Percentiles rank a stretch among this genome's conserved stretches.
These are phyloP conservation scores for Pyricularia sp. DNA, from an alignment of 2,329 filamentous ascomycete species.

Conservation along the genomic window DNA sequence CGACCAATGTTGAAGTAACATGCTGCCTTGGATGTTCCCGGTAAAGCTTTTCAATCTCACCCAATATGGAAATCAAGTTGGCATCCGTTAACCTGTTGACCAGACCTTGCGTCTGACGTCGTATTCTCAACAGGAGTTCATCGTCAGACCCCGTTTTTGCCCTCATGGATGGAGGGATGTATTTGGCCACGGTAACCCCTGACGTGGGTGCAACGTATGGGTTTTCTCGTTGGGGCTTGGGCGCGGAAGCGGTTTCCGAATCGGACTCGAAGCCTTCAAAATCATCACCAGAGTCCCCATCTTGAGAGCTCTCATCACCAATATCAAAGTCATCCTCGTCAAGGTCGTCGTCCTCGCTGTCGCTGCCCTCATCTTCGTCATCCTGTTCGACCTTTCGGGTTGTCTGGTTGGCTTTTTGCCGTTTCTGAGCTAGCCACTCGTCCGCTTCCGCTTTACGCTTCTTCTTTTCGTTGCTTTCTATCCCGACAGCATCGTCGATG, in stretches of 20 bases:
- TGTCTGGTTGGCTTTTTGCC: slow-evolving; percentile 32
- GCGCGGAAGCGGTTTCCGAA: slow-evolving; percentile 9
- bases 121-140: slow-evolving; percentile 59
- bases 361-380: slow-evolving; percentile 14
- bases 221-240: slow-evolving; percentile 52
- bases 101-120: slow-evolving; percentile 75
- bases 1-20: slow-evolving; percentile 72
- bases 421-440: slow-evolving; percentile 51
- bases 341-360: slow-evolving; percentile 17
- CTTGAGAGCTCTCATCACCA: slow-evolving; percentile 17
- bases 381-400: slow-evolving; percentile 18
- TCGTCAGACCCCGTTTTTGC: slow-evolving; percentile 52
- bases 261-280: slow-evolving; percentile 31
- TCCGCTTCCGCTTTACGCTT: slow-evolving; percentile 52
- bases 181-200: slow-evolving; percentile 51
- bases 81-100: slow-evolving; percentile 90
- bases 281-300: slow-evolving; percentile 21
- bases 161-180: slow-evolving; percentile 79
- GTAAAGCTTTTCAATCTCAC: slow-evolving; percentile 77
- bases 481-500: slow-evolving; percentile 34
- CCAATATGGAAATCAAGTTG: slow-evolving; percentile 76
- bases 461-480: slow-evolving; percentile 34
- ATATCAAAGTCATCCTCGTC: slow-evolving; percentile 3
- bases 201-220: slow-evolving; percentile 71
- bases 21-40: slow-evolving; percentile 76